Base-by-base conservation (phyloP, 2,329 filamentous ascomycete genomes). In the Plectosphaerella plurivora region DNA sequence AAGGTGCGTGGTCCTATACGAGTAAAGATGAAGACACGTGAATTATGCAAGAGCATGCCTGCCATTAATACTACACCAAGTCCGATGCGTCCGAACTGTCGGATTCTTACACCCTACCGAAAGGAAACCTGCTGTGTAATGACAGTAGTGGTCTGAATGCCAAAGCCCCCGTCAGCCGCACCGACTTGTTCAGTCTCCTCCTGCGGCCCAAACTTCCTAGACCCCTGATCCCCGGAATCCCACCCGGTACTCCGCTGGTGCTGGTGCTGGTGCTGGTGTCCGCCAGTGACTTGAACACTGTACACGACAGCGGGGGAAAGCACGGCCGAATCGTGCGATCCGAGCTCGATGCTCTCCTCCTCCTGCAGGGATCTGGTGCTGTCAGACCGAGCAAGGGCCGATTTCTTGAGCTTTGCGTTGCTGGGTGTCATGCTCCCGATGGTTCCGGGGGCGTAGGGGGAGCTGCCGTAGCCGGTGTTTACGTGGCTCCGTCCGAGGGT, bases 101-200 rank as follows among this genome's bases (percentile, higher is more conserved):
- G 22, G 22, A 22, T 5, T 22, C 3, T 3, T 22, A 22, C 22
- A 22, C 22, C 22, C 28, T 33, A 33, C 28, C 28, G 8, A 12
- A 33, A 33, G 11, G 28, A 33, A 9, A 59, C 53, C n/a, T 56
- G 52, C 47, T 60, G 58, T 1, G 58, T 61, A n/a, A 61, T 55
- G n/a, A 59, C 51, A 12, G 58, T 61, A n/a, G 58, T 61, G 6
- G 59, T 59, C 24, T 56, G 53, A 15, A 61, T 61, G 25, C 59
- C 49, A 37, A 18, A 33, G 18, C 49, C 44, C 35, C 18, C 25
- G 33, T 48, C 2, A 14, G n/a, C 5, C 15, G 16, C 33, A 28
- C 20, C 35, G 10, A 22, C 16, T 35, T 35, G 8, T 3, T 37
- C 47, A 3, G 9, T 39, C 3, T 49, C 47, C 12, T 18, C 39